Evolutionary conservation across 2,329 filamentous ascomycete genomes (phyloP).

Genomic region (Shiraia bambusicola): DNA sequence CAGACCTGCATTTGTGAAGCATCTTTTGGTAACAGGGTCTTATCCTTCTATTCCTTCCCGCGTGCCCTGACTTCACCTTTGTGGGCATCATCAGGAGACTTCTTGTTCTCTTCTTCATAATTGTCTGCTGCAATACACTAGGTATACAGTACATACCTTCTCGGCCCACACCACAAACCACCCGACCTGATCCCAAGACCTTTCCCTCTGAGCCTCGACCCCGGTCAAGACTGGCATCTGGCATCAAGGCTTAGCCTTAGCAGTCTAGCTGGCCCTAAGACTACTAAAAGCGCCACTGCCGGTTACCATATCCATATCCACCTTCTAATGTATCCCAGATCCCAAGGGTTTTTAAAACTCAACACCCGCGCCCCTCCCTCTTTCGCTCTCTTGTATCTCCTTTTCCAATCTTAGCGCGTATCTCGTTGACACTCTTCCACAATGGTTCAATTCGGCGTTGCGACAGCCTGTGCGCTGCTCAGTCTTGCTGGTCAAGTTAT

Average conservation of each 20-base stretch:
- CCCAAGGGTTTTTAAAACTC: neutral
- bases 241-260: neutral
- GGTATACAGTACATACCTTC: neutral
- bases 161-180: neutral
- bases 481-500: slow-evolving; percentile 18
- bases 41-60: too few species aligned
- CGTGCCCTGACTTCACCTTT: too few species aligned
- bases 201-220: neutral
- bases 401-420: neutral
- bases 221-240: neutral
- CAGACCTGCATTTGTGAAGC: too few species aligned
- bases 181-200: neutral
- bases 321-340: neutral
- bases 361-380: neutral
- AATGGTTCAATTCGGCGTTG: slow-evolving; percentile 25
- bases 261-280: slow-evolving; percentile 1
- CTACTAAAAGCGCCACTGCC: slow-evolving; percentile 6
- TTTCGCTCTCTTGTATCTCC: neutral
- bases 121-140: neutral
- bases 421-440: slow-evolving; percentile 1
- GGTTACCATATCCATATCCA: slow-evolving; percentile 7
- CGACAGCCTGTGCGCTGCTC: slow-evolving; percentile 25
- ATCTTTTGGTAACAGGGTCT: too few species aligned
- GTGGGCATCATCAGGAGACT: too few species aligned
- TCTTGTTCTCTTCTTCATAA: too few species aligned